phyloP scores from a whole-genome alignment of 192 early-diverging fungal genomes.

The Podila verticillata region DNA sequence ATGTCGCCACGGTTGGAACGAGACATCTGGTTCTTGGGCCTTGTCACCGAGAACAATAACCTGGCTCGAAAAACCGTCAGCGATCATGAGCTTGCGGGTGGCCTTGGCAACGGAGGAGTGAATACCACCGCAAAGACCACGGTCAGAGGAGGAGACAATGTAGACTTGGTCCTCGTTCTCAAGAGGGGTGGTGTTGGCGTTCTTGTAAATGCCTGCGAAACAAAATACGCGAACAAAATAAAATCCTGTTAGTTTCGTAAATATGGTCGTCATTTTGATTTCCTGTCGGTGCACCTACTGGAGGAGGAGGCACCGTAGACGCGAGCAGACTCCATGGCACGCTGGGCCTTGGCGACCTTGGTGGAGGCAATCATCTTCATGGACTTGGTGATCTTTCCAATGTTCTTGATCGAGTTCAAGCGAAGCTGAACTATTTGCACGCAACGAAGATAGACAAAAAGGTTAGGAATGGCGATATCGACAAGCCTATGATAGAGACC shows the following conservation, averaged over 20 bases:
- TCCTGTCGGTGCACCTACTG: slow-evolving; percentile 55
- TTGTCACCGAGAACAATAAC: slow-evolving; percentile 92
- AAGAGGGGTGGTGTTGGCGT: slow-evolving; percentile 77
- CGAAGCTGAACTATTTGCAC: slow-evolving; percentile 87
- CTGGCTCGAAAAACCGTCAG: slow-evolving; percentile 46
- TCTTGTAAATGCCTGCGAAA: slow-evolving; percentile 71
- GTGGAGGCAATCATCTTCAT: slow-evolving; percentile 99
- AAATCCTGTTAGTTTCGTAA: slow-evolving; percentile 3
- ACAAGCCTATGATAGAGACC: not conserved
- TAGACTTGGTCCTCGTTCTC: slow-evolving; percentile 75
- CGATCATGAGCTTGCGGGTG: slow-evolving; percentile 72
- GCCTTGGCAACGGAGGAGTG: slow-evolving; percentile 92
- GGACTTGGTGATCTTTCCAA: slow-evolving; percentile 99
- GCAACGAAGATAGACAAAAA: not conserved
- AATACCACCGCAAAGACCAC: slow-evolving; percentile 99
- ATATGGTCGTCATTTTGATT: not conserved
- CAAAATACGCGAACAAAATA: not conserved
- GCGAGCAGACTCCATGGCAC: slow-evolving; percentile 88
- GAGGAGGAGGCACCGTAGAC: slow-evolving; percentile 71
- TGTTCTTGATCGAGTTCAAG: slow-evolving; percentile 96
- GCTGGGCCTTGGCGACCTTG: slow-evolving; percentile 92
- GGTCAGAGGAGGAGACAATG: slow-evolving; percentile 92
- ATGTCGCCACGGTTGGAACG: slow-evolving; percentile 83
- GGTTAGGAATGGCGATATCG: not conserved
- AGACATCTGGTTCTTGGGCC: slow-evolving; percentile 89